Conservation (phyloP, 2,329 filamentous ascomycete species). For the Rhynchosporium secalis region DNA sequence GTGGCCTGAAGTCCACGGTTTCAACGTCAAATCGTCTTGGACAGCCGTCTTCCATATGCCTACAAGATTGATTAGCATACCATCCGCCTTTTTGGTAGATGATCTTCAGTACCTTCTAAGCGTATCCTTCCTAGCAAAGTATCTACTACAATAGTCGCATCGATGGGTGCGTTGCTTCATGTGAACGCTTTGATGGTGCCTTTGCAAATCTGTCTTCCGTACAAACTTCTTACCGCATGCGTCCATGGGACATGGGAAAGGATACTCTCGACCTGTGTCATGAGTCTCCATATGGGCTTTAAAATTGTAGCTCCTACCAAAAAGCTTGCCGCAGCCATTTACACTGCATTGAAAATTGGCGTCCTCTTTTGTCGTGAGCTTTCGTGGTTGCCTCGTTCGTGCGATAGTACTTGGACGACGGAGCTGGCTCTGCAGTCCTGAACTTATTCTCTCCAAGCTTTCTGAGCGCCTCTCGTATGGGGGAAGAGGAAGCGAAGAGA, state of each 20-base stretch:
- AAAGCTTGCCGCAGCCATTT: conserved; percentile 72
- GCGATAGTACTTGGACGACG: conserved; percentile 32
- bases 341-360: conserved; percentile 70
- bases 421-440: conserved; percentile 27
- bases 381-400: conserved; percentile 44
- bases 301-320: conserved; percentile 83
- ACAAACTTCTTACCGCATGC: conserved; percentile 77
- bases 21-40: conserved; percentile 58
- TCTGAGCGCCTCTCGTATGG: conserved; percentile 35
- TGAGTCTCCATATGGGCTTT: conserved; percentile 86
- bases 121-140: conserved; percentile 80
- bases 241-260: conserved; percentile 64
- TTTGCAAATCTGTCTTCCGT: conserved; percentile 74
- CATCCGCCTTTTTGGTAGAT: conserved; percentile 3
- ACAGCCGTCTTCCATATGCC: conserved; percentile 77
- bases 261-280: conserved; percentile 69
- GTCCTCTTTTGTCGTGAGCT: conserved; percentile 64
- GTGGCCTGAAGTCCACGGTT: conserved; percentile 38
- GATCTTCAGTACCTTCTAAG: conserved; percentile 62
- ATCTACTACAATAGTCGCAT: conserved; percentile 69
- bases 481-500: conserved; percentile 34
- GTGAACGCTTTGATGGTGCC: conserved; percentile 68
- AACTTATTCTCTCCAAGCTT: conserved; percentile 28
- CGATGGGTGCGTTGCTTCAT: conserved; percentile 68
- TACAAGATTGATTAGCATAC: conserved; percentile 40